Conservation (phyloP, 179 eudicot species). For the Camellia oleifera region DNA sequence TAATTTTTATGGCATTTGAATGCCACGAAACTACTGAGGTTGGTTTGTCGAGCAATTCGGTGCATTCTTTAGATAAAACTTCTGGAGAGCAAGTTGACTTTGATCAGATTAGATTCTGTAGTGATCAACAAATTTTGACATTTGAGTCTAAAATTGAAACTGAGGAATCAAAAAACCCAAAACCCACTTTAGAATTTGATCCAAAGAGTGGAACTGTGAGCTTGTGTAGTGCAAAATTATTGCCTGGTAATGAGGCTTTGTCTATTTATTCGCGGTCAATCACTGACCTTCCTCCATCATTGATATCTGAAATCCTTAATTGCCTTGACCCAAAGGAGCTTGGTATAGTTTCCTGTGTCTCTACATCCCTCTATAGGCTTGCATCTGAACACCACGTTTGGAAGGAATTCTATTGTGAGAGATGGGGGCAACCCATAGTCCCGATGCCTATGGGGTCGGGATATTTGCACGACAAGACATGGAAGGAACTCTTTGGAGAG, state of each 20-base stretch:
- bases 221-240: constrained; percentile 24
- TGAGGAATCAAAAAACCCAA: constrained; percentile 23
- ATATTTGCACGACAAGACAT: constrained; percentile 58
- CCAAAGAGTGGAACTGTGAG: constrained; percentile 24
- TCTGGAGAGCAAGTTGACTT: constrained; percentile 29
- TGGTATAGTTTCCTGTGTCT: constrained; percentile 84
- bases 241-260: constrained; percentile 35
- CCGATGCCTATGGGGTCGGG: constrained; percentile 33
- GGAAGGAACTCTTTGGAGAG: constrained; percentile 94
- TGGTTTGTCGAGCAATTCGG: constrained; percentile 33
- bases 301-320: constrained; percentile 82
- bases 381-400: constrained; percentile 79
- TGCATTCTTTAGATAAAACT: constrained; percentile 31
- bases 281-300: constrained; percentile 73
- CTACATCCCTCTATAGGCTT: constrained; percentile 53
- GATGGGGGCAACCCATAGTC: constrained; percentile 78
- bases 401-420: constrained; percentile 88
- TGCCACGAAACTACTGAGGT: constrained; percentile 50
- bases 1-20: constrained; percentile 89
- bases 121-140: constrained; percentile 3
- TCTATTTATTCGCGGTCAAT: constrained; percentile 39
- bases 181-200: constrained; percentile 24
- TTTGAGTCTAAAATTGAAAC: constrained; percentile 24
- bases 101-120: constrained; percentile 18
- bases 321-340: constrained; percentile 95